Evolutionary conservation across 1,284 basidiomycete species (phyloP), one percentile per base, ranked within the genome.

Genomic region (Ustilago hordei): DNA sequence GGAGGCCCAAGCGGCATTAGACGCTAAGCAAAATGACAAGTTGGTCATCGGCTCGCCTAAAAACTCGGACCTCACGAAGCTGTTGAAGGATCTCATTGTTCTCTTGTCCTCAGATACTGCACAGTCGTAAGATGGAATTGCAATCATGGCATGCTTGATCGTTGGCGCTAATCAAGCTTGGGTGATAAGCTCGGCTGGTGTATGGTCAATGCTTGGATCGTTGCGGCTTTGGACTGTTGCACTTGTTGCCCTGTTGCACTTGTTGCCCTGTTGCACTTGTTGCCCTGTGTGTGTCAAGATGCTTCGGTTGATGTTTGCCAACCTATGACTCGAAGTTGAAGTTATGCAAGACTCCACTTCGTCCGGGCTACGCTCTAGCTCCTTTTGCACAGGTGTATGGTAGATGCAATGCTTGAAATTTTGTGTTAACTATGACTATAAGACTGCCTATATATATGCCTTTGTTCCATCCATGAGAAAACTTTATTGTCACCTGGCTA

Each of bases 1-100:
- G 36, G 90, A 91, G 9, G 75, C 75, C 1, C 28, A 54, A 7
- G 63, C 65, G 4, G 66, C 60, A 13, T 48, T 77, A 34, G 2
- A 47, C 9, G 19, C 43, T 28, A 63, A 64, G 28, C 54, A 55
- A 36, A 47, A 47, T 39, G 54, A 59, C 15, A 13, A 36, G 3
- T 48, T 63, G 28, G 69, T 77, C 19, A 53, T 28, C 8, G 15
- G 23, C 32, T 77, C 75, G 62, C 54, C 59, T 35, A 77, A 77
- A 34, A 66, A 43, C 38, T 48, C 52, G 48, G 69, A 77, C 3
- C 45, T 77, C 7, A 23, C 47, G 34, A 28, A 45, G 23, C 39
- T 77, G 28, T 17, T 77, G 11, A 60, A 69, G 5, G 75, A 77
- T 55, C 64, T 77, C 0, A n/a, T 59, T 4, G 9, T 38, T 13